Base-by-base conservation (phyloP, 495 filamentous ascomycete genomes). In the Cudoniella acicularis region DNA sequence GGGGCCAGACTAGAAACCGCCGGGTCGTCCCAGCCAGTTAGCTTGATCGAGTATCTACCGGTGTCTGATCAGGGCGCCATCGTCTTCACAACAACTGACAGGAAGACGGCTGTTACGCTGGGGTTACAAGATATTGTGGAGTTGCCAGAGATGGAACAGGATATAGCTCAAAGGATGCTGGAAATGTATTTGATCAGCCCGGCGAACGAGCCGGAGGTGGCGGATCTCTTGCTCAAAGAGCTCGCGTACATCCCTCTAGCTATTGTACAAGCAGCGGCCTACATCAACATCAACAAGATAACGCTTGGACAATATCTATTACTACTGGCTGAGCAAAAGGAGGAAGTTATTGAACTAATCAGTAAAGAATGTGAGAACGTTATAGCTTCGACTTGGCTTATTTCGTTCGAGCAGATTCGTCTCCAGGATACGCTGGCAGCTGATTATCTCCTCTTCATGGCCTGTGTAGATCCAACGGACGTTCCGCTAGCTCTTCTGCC, bases 371-470 rank as follows among this genome's bases (percentile, higher is more conserved):
- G 82, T 52, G 67, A 72, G 4, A 78, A 82, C 27, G 60, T 72
- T 55, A 71, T 85, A 0, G 79, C 77, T 1, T 72, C 70, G 0
- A 86, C 82, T 0, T 85, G 79, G 81, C 67, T 78, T 0, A 75
- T 81, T 0, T 82, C 80, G 0, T 80, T 85, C 47, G 68, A 76
- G 27, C 66, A 72, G 25, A 77, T 80, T 27, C 62, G 64, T 16
- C 51, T 61, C 21, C 64, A 67, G 36, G 57, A 71, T 18, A 52
- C 69, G 9, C 69, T 70, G 8, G 76, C 76, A 16, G 66, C 70
- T 22, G 67, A 78, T n/a, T 60, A 76, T 46, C 71, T 81, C 11
- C 71, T 68, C 4, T 67, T 79, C 53, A 64, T 30, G 60, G 52
- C 59, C 20, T 61, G 59, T 27, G 18, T 61, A 43, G 53, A 50